Evolutionary conservation across 352 stramenopile species (phyloP).

Genomic region (Nothophytophthora sp.): DNA sequence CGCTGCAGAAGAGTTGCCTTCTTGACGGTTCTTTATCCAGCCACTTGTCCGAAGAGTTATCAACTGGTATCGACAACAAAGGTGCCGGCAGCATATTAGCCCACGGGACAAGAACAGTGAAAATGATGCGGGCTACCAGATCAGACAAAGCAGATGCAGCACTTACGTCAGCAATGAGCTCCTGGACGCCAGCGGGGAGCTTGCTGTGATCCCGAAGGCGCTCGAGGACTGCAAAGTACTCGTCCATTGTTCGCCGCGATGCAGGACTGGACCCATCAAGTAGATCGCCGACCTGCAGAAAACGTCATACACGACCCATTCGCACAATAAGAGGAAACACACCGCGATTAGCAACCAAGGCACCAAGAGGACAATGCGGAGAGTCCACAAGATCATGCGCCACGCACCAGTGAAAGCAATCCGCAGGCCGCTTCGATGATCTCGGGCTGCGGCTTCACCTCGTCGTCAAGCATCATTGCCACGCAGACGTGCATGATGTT

Average conservation of each 20-base stretch:
- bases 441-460: conserved; percentile 57
- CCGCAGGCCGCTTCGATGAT: conserved; percentile 73
- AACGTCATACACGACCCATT: too few relatives aligned
- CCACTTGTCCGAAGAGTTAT: conserved; percentile 42
- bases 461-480: conserved; percentile 83
- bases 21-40: conserved; percentile 59
- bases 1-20: conserved; percentile 17
- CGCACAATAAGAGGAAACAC: neutral
- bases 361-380: neutral
- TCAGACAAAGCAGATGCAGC: neutral
- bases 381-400: too few relatives aligned
- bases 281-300: conserved; percentile 66
- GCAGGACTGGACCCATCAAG: conserved; percentile 82
- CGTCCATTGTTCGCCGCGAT: conserved; percentile 79
- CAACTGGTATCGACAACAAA: conserved; percentile 27
- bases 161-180: conserved; percentile 56
- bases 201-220: conserved; percentile 47
- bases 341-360: neutral
- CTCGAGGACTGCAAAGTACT: conserved; percentile 75
- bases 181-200: conserved; percentile 35
- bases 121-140: too few relatives aligned
- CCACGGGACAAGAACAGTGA: neutral
- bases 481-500: conserved; percentile 88
- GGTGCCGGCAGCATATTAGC: neutral
- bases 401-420: conserved; percentile 57